A percentile compares a stretch with the other conserved stretches of the same genome.
Evolutionary conservation across 1,284 basidiomycete species (phyloP).

Genomic region (Anthracocystis panici-leucophaei): DNA sequence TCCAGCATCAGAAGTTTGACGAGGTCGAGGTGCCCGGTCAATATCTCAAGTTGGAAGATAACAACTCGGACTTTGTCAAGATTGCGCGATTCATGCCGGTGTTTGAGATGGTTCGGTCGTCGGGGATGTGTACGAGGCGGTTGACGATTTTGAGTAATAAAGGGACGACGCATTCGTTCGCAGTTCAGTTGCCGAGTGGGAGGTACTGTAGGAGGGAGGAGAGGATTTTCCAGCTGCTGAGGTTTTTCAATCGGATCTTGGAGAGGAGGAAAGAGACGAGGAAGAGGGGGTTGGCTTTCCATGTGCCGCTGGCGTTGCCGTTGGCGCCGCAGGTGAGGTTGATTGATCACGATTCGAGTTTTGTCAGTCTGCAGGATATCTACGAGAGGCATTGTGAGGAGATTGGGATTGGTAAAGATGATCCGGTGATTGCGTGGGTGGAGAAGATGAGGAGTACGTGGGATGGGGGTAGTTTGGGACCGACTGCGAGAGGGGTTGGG

Average conservation of each 20-base stretch:
- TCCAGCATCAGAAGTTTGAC: slow-evolving; percentile 97
- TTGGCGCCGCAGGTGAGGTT: slow-evolving; percentile 87
- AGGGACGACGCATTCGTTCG: slow-evolving; percentile 87
- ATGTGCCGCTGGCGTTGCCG: slow-evolving; percentile 87
- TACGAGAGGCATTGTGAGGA: slow-evolving; percentile 89
- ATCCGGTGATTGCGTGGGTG: slow-evolving; percentile 74
- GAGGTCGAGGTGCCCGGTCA: slow-evolving; percentile 99
- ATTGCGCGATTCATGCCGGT: slow-evolving; percentile 91
- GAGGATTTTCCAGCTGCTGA: slow-evolving; percentile 88
- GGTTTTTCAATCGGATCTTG: slow-evolving; percentile 82
- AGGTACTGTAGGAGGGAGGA: slow-evolving; percentile 93
- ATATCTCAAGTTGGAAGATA: slow-evolving; percentile 86
- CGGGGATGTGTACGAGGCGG: slow-evolving; percentile 88
- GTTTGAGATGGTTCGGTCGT: slow-evolving; percentile 86
- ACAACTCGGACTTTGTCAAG: slow-evolving; percentile 88
- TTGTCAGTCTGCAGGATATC: slow-evolving; percentile 91
- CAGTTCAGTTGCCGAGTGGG: slow-evolving; percentile 88
- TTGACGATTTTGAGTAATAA: slow-evolving; percentile 94
- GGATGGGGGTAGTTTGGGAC: slow-evolving; percentile 36
- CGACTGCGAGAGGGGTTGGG: not conserved
- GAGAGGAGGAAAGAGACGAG: slow-evolving; percentile 85
- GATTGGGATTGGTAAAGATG: slow-evolving; percentile 84
- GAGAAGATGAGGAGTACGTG: slow-evolving; percentile 67
- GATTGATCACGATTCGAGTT: slow-evolving; percentile 90
- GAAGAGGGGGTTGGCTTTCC: slow-evolving; percentile 90